Evolutionary conservation across 176 grass and related monocot species (phyloP).

Genomic region (Carex parvula): DNA sequence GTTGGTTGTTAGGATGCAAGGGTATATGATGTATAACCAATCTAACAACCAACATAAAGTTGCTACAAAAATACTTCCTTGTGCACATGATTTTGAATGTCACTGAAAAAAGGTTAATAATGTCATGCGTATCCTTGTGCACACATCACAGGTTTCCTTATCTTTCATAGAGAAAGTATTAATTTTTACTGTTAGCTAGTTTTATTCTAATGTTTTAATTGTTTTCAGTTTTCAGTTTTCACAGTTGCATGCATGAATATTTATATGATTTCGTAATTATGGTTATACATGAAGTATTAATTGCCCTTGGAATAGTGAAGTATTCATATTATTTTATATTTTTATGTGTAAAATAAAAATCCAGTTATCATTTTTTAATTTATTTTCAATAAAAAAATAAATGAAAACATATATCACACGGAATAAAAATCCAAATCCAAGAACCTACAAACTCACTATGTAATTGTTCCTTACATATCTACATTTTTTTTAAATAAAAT

Average conservation of each 20-base stretch:
- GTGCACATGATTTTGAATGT: conserved; percentile 9
- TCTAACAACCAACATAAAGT: conserved; percentile 17
- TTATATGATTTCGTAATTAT: background rate
- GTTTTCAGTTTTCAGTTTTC: background rate
- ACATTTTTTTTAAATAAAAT: background rate
- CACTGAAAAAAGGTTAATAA: background rate
- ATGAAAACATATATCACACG: background rate
- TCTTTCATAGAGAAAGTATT: background rate
- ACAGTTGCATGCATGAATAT: background rate
- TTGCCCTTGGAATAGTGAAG: too few species aligned
- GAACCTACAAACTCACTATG: background rate
- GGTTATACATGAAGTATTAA: background rate
- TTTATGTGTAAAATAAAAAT: background rate
- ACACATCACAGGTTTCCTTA: background rate
- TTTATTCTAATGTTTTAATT: background rate
- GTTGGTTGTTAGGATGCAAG: conserved; percentile 25
- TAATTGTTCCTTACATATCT: too few species aligned
- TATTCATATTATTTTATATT: background rate
- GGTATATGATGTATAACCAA: conserved; percentile 25
- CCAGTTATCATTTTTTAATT: background rate
- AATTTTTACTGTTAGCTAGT: background rate
- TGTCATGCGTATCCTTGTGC: conserved; percentile 2
- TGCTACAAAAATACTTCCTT: background rate
- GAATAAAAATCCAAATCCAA: background rate
- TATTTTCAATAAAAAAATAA: background rate